Percentiles rank a stretch among this genome's conserved stretches.
Conservation (phyloP, 169 alveolate species). For the Cryptosporidium andersoni region DNA sequence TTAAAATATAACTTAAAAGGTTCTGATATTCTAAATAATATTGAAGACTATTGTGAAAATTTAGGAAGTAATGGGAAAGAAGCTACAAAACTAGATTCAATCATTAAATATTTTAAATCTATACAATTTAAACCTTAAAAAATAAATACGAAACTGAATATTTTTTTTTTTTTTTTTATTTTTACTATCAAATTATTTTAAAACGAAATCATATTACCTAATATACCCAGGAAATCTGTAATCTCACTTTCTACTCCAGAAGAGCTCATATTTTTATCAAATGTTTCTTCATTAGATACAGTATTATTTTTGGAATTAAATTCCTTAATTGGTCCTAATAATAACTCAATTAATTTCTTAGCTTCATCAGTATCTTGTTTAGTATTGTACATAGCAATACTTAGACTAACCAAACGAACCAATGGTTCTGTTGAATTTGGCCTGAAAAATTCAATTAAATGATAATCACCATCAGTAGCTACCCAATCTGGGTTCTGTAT, state of each 20-base stretch:
- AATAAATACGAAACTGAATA: too few relatives aligned
- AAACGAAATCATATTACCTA: slow-evolving; percentile 49
- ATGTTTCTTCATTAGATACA: not conserved
- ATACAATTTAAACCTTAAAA: too few relatives aligned
- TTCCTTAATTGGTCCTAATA: slow-evolving; percentile 27
- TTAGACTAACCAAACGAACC: slow-evolving; percentile 47
- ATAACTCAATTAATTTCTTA: slow-evolving; percentile 12
- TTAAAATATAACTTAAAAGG: not conserved
- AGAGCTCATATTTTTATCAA: not conserved
- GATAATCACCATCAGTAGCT: slow-evolving; percentile 45
- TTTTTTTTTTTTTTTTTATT: too few relatives aligned
- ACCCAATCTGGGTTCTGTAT: slow-evolving; percentile 51
- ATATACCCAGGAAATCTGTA: slow-evolving; percentile 25
- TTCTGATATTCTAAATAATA: slow-evolving; percentile 12
- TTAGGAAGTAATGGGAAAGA: slow-evolving; percentile 6
- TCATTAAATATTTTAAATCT: too few relatives aligned
- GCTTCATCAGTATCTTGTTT: slow-evolving; percentile 33
- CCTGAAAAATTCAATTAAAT: slow-evolving; percentile 44
- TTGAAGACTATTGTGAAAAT: slow-evolving; percentile 32
- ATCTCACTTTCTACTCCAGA: slow-evolving; percentile 36
- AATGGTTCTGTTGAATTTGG: slow-evolving; percentile 41
- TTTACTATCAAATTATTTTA: not conserved
- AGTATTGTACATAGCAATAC: slow-evolving; percentile 57
- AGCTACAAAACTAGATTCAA: too few relatives aligned
- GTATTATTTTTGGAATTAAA: slow-evolving; percentile 18